These are phyloP conservation scores for Eremothecium cymbalariae DNA, from an alignment of 1,139 yeast genomes.

Conservation along the genomic window DNA sequence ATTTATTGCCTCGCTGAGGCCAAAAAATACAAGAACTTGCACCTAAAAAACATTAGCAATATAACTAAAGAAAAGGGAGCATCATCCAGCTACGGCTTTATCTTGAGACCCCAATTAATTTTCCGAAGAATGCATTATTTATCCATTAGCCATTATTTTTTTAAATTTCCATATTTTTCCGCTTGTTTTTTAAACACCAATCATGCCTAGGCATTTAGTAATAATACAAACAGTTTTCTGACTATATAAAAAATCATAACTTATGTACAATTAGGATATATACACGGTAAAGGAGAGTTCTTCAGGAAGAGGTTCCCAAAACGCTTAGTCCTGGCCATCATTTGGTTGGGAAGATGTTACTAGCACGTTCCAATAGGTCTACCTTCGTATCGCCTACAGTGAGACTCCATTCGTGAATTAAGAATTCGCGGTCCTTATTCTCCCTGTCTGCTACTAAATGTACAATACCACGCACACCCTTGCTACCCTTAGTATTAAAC, in stretches of 20 bases:
- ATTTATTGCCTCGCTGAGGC: slow-evolving; percentile 34
- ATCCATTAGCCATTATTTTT: slow-evolving; percentile 6
- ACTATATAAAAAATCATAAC: no score
- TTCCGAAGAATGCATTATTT: no score
- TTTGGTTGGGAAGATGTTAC: no score
- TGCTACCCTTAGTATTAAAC: slow-evolving; percentile 62
- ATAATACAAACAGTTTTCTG: no score
- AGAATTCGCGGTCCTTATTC: slow-evolving; percentile 48
- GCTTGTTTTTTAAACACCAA: no score
- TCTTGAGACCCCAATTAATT: no score
- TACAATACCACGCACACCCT: slow-evolving; percentile 42
- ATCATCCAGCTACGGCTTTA: not conserved
- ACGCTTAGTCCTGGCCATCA: no score
- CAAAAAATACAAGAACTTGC: slow-evolving; percentile 23
- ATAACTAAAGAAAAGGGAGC: not conserved
- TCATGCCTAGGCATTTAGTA: no score
- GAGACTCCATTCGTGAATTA: slow-evolving; percentile 53
- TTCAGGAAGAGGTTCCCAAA: no score
- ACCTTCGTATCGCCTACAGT: slow-evolving; percentile 38
- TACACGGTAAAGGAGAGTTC: no score
- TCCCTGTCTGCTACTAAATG: slow-evolving; percentile 54
- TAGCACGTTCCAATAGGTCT: slow-evolving; percentile 49
- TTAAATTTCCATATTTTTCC: not conserved
- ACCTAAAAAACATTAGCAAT: not conserved
- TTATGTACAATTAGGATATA: no score